Conservation (phyloP, 306 rosid genomes). For the Vicia faba region DNA sequence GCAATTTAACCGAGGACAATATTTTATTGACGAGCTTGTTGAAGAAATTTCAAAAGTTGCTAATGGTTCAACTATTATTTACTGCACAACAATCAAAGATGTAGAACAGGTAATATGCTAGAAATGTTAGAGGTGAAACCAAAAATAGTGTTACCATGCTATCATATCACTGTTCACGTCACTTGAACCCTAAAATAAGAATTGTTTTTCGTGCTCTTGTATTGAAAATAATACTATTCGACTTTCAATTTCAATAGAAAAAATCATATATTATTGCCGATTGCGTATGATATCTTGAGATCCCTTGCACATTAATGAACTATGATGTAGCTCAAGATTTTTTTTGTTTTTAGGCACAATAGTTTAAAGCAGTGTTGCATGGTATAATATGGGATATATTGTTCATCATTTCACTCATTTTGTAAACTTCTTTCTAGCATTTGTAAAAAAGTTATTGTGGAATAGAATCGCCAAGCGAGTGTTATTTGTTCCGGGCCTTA, state of each 20-base stretch:
- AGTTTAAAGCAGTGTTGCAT: conserved; percentile 20
- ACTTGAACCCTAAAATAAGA: conserved; percentile 27
- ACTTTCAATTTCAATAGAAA: conserved; percentile 6
- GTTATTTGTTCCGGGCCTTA: conserved; percentile 12
- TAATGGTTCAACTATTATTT: conserved; percentile 72
- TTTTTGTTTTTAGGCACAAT: conserved; percentile 1
- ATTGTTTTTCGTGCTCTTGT: conserved; percentile 12
- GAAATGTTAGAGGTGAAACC: conserved; percentile 29
- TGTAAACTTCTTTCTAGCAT: neutral
- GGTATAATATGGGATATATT: conserved; percentile 23
- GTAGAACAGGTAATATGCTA: conserved; percentile 73
- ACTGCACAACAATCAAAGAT: conserved; percentile 88
- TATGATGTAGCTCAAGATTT: conserved; percentile 11
- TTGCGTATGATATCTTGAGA: conserved; percentile 8
- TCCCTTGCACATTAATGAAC: conserved; percentile 14
- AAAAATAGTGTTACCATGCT: conserved; percentile 20
- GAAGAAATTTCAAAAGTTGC: conserved; percentile 61
- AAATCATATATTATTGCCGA: neutral
- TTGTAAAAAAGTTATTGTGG: neutral
- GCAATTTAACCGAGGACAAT: conserved; percentile 59
- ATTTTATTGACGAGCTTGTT: conserved; percentile 67
- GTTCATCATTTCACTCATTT: conserved; percentile 22
- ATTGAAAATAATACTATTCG: conserved; percentile 9
- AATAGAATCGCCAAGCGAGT: conserved; percentile 1
- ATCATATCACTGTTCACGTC: neutral